Evolutionary conservation across 2,329 filamentous ascomycete genomes (phyloP).

Genomic region (Monilinia polystroma): DNA sequence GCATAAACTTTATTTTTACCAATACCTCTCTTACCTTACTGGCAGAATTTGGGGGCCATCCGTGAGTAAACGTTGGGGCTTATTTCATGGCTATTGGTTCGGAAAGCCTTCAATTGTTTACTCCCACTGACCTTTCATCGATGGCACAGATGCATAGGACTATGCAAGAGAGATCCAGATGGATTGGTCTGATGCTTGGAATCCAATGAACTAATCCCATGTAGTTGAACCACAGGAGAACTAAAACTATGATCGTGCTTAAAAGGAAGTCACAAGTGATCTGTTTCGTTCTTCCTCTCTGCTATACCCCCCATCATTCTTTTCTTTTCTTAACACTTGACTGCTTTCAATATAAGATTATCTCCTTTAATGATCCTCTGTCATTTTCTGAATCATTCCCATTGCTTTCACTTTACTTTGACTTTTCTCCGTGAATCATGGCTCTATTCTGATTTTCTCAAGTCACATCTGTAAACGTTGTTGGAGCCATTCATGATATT

Average conservation of each 20-base stretch:
- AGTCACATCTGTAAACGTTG: neutral
- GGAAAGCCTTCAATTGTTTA: neutral
- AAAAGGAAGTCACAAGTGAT: slow-evolving; percentile 9
- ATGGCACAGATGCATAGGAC: slow-evolving; percentile 1
- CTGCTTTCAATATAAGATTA: neutral
- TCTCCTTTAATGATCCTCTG: neutral
- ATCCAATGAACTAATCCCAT: neutral
- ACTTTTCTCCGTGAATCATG: neutral
- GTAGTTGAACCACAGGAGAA: neutral
- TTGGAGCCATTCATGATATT: neutral
- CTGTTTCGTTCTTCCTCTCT: slow-evolving; percentile 2
- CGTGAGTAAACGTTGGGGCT: neutral
- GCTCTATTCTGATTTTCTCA: neutral
- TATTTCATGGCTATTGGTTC: neutral
- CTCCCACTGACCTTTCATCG: neutral
- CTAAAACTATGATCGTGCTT: neutral
- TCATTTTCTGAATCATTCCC: neutral
- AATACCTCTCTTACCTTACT: neutral
- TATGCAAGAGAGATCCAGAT: neutral
- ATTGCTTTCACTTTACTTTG: neutral
- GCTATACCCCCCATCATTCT: neutral
- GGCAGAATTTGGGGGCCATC: neutral
- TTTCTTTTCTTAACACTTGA: neutral
- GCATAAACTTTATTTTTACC: neutral
- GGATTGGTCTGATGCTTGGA: neutral